Base-by-base conservation (phyloP, 495 filamentous ascomycete species). In the Neurospora tetrasperma region DNA sequence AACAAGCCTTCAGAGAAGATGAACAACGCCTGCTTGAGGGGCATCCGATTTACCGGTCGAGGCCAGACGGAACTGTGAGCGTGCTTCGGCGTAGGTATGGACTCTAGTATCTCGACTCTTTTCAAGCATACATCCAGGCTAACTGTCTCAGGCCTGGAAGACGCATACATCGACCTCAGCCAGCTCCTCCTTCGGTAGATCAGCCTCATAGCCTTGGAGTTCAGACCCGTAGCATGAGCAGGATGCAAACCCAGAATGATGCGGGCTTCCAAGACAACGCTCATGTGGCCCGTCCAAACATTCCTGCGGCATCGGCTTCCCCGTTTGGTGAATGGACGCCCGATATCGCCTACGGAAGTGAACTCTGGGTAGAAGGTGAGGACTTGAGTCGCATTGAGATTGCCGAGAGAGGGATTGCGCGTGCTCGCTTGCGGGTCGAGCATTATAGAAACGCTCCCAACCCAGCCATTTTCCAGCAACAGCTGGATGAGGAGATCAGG, bases 371-470 rank as follows among this genome's bases (percentile, higher is more conserved):
- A 18, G 66, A 73, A 2, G 81, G 82, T 8, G 82, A 84, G 62
- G 82, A 84, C 41, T 72, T 82, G 38, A 84, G 78, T 41, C 74
- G 74, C 23, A 83, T 85, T 31, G 77, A 84, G 72, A 70, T 77
- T 18, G 84, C 82, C 27, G 76, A 83, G 54, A 76, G 84, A 20
- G 79, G 80, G 72, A 78, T 85, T 20, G 77, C 78, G 31, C 83
- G 81, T 23, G 76, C 78, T 8, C 76, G 77, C 9, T 77, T 80
- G 39, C 80, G 81, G 72, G 71, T 78, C 8, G 72, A 75, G 9
- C 71, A 80, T 66, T 80, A 84, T 39, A 43, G 69, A 40, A 71
- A 48, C 0, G 71, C 75, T 11, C 27, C 54, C 27, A 66, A 35
- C 14, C 54, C 46, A 54, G 31, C 80, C 10, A 70, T 80, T 43